These are phyloP conservation scores for Jatropha multifida DNA, from an alignment of 441 rosid genomes.

Conservation along the genomic window DNA sequence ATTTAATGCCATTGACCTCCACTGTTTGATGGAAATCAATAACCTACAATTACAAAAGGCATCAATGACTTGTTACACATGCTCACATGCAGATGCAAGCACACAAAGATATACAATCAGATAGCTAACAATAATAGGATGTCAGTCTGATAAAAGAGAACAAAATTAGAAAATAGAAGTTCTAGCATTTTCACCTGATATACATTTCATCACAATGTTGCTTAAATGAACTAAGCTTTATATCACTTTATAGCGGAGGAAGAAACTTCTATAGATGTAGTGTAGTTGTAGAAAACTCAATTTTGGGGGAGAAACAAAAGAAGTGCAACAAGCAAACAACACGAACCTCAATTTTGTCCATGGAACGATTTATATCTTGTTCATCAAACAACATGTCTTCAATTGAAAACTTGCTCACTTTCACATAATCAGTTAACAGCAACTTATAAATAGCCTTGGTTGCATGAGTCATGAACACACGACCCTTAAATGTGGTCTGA, in stretches of 20 bases:
- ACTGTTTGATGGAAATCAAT: slow-evolving; percentile 92
- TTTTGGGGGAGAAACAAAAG: not conserved
- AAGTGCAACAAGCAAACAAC: not conserved
- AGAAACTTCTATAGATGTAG: too few species aligned
- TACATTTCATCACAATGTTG: not conserved
- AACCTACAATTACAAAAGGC: slow-evolving; percentile 43
- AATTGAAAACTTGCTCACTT: slow-evolving; percentile 90
- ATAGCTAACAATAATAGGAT: not conserved
- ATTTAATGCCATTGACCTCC: slow-evolving; percentile 85
- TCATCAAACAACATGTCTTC: slow-evolving; percentile 95
- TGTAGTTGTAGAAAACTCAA: too few species aligned
- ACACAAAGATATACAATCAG: not conserved
- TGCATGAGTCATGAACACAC: slow-evolving; percentile 95
- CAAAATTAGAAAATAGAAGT: not conserved
- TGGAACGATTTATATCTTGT: slow-evolving; percentile 75
- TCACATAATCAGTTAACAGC: slow-evolving; percentile 79
- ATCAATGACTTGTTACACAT: not conserved
- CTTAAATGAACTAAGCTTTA: not conserved
- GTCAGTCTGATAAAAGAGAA: not conserved
- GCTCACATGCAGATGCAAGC: not conserved
- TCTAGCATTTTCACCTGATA: not conserved
- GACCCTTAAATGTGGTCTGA: slow-evolving; percentile 90
- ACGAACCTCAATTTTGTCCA: slow-evolving; percentile 89
- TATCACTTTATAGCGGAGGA: not conserved
- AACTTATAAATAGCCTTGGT: slow-evolving; percentile 88